These are phyloP conservation scores for Linaria vulgaris DNA, from an alignment of 257 asterid genomes.

Conservation along the genomic window DNA sequence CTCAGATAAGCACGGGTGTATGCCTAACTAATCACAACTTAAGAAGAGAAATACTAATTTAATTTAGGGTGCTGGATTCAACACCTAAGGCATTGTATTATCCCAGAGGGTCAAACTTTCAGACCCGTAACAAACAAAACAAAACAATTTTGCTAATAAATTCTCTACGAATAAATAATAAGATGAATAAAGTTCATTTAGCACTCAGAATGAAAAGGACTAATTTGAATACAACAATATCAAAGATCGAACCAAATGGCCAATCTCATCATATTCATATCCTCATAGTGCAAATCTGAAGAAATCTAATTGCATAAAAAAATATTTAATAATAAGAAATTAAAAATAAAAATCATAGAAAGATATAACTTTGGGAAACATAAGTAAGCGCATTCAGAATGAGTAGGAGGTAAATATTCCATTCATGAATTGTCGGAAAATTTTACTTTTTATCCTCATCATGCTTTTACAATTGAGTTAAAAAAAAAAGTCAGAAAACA, in stretches of 20 bases:
- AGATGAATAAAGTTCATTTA: not conserved
- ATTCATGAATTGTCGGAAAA: slow-evolving; percentile 59
- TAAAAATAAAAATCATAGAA: not conserved
- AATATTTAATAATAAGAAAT: too few species aligned
- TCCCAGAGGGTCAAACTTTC: slow-evolving; percentile 62
- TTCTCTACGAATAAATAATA: too few species aligned
- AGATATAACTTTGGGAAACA: not conserved
- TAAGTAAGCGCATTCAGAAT: slow-evolving; percentile 65
- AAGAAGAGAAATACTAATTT: slow-evolving; percentile 23
- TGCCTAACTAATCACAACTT: not conserved
- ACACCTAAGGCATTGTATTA: slow-evolving; percentile 43
- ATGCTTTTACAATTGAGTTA: slow-evolving; percentile 23
- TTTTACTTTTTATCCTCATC: slow-evolving; percentile 44
- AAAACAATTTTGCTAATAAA: not conserved
- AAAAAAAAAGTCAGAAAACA: not conserved
- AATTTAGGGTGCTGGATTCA: slow-evolving; percentile 20
- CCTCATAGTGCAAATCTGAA: slow-evolving; percentile 44
- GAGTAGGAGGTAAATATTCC: slow-evolving; percentile 78
- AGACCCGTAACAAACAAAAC: slow-evolving; percentile 41
- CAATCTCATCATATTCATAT: slow-evolving; percentile 36
- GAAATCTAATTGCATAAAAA: not conserved
- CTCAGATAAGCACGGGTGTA: not conserved
- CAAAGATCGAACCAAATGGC: slow-evolving; percentile 35
- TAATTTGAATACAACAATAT: slow-evolving; percentile 14
- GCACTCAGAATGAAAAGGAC: slow-evolving; percentile 86